Conservation (phyloP, 352 stramenopile species). For the Pythium rishiriense region DNA sequence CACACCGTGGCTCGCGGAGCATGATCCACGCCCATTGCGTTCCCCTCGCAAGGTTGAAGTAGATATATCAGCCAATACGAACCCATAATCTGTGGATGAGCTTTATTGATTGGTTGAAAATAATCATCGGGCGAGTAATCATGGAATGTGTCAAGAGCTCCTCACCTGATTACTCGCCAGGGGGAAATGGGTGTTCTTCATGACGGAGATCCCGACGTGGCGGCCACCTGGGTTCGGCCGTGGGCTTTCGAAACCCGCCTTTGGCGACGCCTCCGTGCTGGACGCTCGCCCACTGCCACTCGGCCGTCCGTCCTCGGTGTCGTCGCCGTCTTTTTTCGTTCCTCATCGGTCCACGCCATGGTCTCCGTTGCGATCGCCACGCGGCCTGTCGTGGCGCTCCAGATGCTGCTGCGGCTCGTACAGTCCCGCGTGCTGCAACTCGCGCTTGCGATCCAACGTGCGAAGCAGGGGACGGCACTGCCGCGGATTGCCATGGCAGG, state of each 20-base stretch:
- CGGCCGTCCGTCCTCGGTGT: too few relatives aligned
- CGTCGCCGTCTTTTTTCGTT: too few relatives aligned
- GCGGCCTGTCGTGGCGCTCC: not conserved
- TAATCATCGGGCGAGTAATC: too few relatives aligned
- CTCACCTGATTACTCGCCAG: too few relatives aligned
- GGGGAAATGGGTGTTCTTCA: too few relatives aligned
- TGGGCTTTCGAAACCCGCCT: too few relatives aligned
- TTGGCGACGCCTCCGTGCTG: too few relatives aligned
- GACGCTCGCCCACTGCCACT: not conserved
- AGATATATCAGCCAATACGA: not conserved
- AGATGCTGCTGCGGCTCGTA: not conserved
- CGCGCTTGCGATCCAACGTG: not conserved
- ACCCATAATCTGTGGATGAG: not conserved
- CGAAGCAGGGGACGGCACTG: not conserved
- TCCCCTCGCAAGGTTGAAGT: not conserved
- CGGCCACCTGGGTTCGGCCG: too few relatives aligned
- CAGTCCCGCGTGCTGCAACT: not conserved
- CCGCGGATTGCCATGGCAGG: not conserved
- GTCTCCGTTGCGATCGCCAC: conserved; percentile 1
- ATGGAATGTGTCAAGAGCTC: too few relatives aligned
- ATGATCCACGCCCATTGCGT: not conserved
- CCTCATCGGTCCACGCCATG: not conserved
- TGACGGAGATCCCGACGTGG: too few relatives aligned
- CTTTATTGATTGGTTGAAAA: not conserved
- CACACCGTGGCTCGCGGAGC: not conserved